Percentiles rank a stretch among this genome's conserved stretches.
Conservation (phyloP, 2,329 filamentous ascomycete genomes). For the Ascochyta lentis region DNA sequence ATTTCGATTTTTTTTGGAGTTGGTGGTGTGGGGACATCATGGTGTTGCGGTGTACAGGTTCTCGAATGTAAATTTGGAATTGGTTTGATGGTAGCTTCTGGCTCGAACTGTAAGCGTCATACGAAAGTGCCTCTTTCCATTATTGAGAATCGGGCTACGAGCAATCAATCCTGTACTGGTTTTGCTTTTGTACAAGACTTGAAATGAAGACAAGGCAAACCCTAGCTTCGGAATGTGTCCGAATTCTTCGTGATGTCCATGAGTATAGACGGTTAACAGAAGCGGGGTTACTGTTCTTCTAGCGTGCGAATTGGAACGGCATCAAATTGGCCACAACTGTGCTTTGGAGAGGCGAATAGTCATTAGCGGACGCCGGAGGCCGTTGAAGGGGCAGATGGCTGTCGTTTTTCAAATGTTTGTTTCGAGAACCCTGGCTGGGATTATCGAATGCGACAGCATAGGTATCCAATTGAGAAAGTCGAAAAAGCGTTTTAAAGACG, state of each 20-base stretch:
- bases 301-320: background rate
- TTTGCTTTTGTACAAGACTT: background rate
- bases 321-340: background rate
- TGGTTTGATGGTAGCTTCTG: background rate
- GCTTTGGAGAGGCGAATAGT: background rate
- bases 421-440: background rate
- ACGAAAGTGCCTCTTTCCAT: background rate
- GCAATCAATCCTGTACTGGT: background rate
- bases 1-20: background rate
- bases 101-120: conserved; percentile 1
- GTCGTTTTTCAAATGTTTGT: background rate
- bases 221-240: background rate
- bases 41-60: background rate
- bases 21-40: conserved; percentile 4
- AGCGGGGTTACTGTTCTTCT: background rate
- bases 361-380: background rate
- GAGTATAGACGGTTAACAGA: background rate
- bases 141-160: background rate
- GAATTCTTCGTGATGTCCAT: background rate
- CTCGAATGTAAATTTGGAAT: conserved; percentile 9
- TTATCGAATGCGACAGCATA: too few relatives aligned
- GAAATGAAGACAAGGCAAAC: background rate
- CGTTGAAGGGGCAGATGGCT: background rate
- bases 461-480: too few relatives aligned
- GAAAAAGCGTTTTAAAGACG: too few relatives aligned